Evolutionary conservation across 805 yeast species (phyloP).

Genomic region (Tetrapisispora namnaoensis): DNA sequence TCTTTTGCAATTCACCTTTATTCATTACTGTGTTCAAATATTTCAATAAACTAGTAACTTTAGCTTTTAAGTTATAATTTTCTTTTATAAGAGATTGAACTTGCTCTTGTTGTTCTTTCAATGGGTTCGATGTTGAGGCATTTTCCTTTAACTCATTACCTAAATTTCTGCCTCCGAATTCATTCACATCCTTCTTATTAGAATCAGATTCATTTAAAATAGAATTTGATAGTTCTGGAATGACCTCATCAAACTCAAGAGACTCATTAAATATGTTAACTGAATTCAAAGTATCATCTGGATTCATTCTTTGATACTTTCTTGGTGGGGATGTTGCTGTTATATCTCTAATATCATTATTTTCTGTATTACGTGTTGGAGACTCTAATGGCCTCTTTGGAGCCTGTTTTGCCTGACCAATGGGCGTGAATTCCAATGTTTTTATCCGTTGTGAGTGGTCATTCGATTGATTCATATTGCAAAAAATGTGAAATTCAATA

Average conservation of each 20-base stretch:
- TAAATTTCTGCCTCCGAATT: conserved; percentile 9
- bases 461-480: background rate
- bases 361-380: background rate
- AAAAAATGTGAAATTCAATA: background rate
- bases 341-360: background rate
- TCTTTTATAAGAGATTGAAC: conserved; percentile 17
- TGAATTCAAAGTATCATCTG: conserved; percentile 21
- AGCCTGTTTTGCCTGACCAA: conserved; percentile 26
- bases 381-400: conserved; percentile 2
- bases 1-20: conserved; percentile 18
- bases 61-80: conserved; percentile 22
- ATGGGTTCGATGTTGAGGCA: conserved; percentile 22
- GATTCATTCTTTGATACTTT: conserved; percentile 10
- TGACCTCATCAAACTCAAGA: conserved; percentile 26
- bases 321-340: conserved; percentile 7
- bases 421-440: conserved; percentile 34
- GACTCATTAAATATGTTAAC: conserved; percentile 22
- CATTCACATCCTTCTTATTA: conserved; percentile 2
- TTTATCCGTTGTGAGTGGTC: background rate
- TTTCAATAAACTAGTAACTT: conserved; percentile 22
- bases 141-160: conserved; percentile 15
- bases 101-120: conserved; percentile 25
- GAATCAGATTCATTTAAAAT: background rate
- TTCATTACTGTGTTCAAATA: conserved; percentile 21
- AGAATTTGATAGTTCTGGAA: conserved; percentile 15